Base-by-base conservation (phyloP, 331 rosid genomes). In the Quercus phellos region DNA sequence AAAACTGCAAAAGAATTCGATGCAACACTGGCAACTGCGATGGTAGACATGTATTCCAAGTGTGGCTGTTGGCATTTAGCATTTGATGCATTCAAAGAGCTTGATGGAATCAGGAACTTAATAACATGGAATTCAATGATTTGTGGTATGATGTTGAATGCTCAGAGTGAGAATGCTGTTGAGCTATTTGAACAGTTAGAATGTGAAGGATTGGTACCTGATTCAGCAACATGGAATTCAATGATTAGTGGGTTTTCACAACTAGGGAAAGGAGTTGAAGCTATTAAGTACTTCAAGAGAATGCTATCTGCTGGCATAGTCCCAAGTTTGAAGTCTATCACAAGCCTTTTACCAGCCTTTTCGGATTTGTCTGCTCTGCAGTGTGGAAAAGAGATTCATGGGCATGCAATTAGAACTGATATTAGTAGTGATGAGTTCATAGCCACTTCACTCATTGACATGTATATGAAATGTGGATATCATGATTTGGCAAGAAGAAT, bases 141-240 rank as follows among this genome's bases (percentile, higher is more conserved):
- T 77, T 79, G 90, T 0, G 94, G 96, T 55, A 85, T 93, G 94
- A 84, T 93, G 90, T 64, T 86, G 75, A 89, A 88, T 77, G 81
- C 68, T 4, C 88, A 85, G 75, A 29, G 81, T 74, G 90, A 85
- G 76, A 80, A 46, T 67, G 91, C 93, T 1, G 79, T 87, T 61
- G 77, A 73, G 35, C 68, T 93, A 59, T 90, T 93, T 74, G 70
- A 79, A 70, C 72, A 72, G 74, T 30, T 89, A 70, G 81, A 78
- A 72, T 46, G 51, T 50, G 88, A 87, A 71, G 89, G 85, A 63
- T 19, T 91, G 59, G 66, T 76, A 64, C 90, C 93, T 30, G 95
- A 93, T 90, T 85, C 90, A 38, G 91, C 88, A 24, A 93, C 90
- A 3, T 91, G 98, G 95, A 91, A 87, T 78, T 84, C 91, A 12